Percentiles rank a stretch among this genome's conserved stretches.
Evolutionary conservation across 495 filamentous ascomycete species (phyloP).

Genomic region (Apodospora peruviana): DNA sequence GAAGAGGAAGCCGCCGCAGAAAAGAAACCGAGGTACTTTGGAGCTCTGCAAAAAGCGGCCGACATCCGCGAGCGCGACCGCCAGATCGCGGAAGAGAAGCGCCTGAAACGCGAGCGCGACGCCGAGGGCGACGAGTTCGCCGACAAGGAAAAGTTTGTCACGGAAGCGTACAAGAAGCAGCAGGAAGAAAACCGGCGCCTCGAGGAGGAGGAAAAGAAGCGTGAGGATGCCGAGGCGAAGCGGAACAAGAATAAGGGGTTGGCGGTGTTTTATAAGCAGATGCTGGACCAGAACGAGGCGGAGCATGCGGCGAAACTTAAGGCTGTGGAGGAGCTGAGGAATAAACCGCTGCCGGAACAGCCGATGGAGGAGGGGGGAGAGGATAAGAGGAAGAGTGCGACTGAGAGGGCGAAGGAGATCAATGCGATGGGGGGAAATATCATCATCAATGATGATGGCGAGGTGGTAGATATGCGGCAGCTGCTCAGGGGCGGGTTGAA

Average conservation of each 20-base stretch:
- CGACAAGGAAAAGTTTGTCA: conserved; percentile 96
- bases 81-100: conserved; percentile 78
- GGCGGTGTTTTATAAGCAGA: conserved; percentile 78
- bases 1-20: conserved; percentile 33
- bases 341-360: neutral
- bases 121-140: conserved; percentile 90
- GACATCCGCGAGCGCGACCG: conserved; percentile 85
- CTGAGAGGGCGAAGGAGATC: conserved; percentile 67
- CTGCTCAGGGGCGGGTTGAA: conserved; percentile 86
- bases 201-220: conserved; percentile 72
- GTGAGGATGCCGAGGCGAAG: conserved; percentile 65
- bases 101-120: conserved; percentile 81
- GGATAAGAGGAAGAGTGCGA: conserved; percentile 39
- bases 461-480: conserved; percentile 91
- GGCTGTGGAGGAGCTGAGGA: conserved; percentile 56
- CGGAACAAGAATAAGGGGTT: conserved; percentile 68
- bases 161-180: conserved; percentile 88
- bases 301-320: conserved; percentile 67
- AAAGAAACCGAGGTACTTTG: conserved; percentile 78
- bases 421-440: conserved; percentile 64
- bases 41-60: conserved; percentile 68
- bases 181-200: conserved; percentile 74
- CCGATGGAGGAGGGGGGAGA: conserved; percentile 40
- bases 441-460: conserved; percentile 84
- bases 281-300: conserved; percentile 72